Base-by-base conservation (phyloP, 352 stramenopile genomes). In the Phytophthora brassicae region DNA sequence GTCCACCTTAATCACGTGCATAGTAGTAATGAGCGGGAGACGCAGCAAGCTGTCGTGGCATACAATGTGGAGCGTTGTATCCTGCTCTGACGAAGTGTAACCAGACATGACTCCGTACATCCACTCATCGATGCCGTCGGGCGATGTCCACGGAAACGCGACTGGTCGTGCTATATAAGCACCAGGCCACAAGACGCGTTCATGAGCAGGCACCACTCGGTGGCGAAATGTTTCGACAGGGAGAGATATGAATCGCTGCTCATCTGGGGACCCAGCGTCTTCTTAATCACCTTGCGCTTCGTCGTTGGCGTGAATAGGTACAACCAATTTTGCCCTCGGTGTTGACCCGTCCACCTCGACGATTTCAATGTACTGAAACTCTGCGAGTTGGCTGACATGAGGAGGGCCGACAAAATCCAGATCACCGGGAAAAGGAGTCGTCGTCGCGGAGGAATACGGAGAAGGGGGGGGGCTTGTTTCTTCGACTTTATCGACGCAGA, bases 301-400 rank as follows among this genome's bases (percentile, higher is more conserved):
- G 26, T 31, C 26, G 26, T 31, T 31, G 26, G 4, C 26, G n/a
- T n/a, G n/a, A n/a, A 31, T 31, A 4, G 26, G 26, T 4, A 31
- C 26, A n/a, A n/a, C n/a, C n/a, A n/a, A n/a, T n/a, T n/a, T n/a
- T n/a, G n/a, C n/a, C n/a, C n/a, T n/a, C 26, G 26, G 26, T 31
- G 26, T 31, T 31, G 26, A 31, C 26, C 8, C n/a, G n/a, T 31
- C 26, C 26, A 31, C 26, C 1, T 13, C 31, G 22, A 60, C 42
- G 6, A 52, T 19, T 19, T 56, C 24, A 6, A 63, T 19, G 26
- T 63, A 63, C 36, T 50, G 55, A 38, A 63, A 63, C 2, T 50
- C 44, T 6, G 16, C 14, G 4, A 31, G 26, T 31, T 31, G 26
- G 26, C 4, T 8, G 4, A 8, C 26, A 31, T 31, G 26, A 8